Base-by-base conservation (phyloP, 345 rosid genomes). In the Camelina neglecta region DNA sequence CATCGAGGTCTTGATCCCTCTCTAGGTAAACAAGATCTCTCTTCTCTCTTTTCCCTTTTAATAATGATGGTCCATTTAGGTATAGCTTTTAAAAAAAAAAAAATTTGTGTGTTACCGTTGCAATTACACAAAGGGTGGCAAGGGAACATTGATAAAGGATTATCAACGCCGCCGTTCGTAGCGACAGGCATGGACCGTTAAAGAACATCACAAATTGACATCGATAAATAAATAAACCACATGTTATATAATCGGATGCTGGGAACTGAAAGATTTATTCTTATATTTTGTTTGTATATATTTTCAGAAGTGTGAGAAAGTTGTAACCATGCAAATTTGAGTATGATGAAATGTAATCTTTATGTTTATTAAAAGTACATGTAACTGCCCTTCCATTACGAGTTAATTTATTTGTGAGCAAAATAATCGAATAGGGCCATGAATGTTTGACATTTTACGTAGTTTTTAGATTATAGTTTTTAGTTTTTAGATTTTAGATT, bases 1-100 rank as follows among this genome's bases (percentile, higher is more conserved):
- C 53, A 65, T 55, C 72, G 81, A 31, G 81, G 81, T 58, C 76
- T 65, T 39, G 81, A 77, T 57, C 81, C 81, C 11, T 71, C 71
- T 57, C 55, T 77, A 70, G 81, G 81, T 77, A 58, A 55, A 42
- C 39, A 51, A 38, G 41, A 29, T 57, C 53, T 55, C 20, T 65
- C 7, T 31, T 13, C 11, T 21, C 45, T 56, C 29, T 56, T 15
- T 51, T 15, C 4, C 5, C 2, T 65, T 57, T 56, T 24, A 23
- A 41, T 20, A 57, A n/a, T 74, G 15, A 33, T 57, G 59, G 15
- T 24, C 8, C 1, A 67, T 58, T 4, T 5, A 21, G 21, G 44
- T 60, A 11, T 16, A 60, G 48, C 26, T 29, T 18, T 38, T 1
- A 23, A 0, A 33, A 29, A 29, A n/a, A n/a, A n/a, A n/a, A n/a